phyloP scores from a whole-genome alignment of 768 basidiomycete genomes.

The Boletus subparvulus region DNA sequence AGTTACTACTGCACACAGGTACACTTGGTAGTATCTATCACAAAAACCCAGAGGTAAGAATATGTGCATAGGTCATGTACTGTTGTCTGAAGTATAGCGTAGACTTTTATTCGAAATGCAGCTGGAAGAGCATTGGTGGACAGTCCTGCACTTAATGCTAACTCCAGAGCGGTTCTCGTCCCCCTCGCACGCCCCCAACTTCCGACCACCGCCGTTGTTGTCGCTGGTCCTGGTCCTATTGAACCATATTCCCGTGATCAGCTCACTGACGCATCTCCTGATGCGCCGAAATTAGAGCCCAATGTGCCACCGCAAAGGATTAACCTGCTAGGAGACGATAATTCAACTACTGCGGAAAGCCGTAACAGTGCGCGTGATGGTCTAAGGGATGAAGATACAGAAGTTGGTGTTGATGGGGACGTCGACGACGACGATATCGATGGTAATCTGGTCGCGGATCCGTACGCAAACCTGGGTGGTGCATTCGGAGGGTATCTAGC shows the following conservation, averaged over 20 bases:
- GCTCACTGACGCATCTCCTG: conserved; percentile 24
- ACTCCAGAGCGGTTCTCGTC: conserved; percentile 72
- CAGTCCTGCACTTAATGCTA: conserved; percentile 84
- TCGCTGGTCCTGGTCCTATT: conserved; percentile 55
- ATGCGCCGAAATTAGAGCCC: conserved; percentile 33
- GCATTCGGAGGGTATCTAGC: conserved; percentile 74
- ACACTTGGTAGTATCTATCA: conserved; percentile 96
- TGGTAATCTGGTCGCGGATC: conserved; percentile 47
- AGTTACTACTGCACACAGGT: conserved; percentile 89
- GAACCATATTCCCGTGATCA: conserved; percentile 30
- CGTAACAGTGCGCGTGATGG: conserved; percentile 9
- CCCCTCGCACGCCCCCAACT: conserved; percentile 55
- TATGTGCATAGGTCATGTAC: neutral
- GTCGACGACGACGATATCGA: conserved; percentile 45
- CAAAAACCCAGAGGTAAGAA: conserved; percentile 87
- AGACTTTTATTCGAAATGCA: conserved; percentile 94
- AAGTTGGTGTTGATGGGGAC: conserved; percentile 30
- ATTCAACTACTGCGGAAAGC: neutral
- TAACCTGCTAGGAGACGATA: conserved; percentile 21
- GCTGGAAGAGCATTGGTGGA: conserved; percentile 79
- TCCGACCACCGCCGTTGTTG: conserved; percentile 42
- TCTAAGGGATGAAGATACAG: conserved; percentile 26
- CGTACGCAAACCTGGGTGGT: conserved; percentile 79
- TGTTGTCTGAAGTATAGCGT: conserved; percentile 12
- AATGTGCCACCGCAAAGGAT: conserved; percentile 28